These are phyloP conservation scores for Lolium multiflorum DNA, from an alignment of 176 grass and related monocot species.

Conservation along the genomic window DNA sequence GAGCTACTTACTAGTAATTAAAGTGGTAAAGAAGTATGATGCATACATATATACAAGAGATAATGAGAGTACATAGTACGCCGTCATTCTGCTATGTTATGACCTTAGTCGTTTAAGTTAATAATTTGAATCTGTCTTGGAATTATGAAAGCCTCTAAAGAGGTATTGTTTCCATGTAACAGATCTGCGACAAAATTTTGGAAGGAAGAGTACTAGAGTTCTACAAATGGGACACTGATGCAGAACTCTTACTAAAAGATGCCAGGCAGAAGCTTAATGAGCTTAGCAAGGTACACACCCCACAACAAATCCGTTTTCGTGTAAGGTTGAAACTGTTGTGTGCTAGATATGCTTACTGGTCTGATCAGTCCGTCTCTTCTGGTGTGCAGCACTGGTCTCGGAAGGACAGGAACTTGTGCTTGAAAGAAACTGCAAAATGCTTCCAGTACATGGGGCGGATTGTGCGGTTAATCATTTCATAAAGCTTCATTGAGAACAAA, in stretches of 20 bases:
- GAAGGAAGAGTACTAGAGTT: conserved; percentile 80
- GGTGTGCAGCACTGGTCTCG: conserved; percentile 83
- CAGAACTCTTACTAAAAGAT: conserved; percentile 69
- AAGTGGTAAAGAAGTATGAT: not conserved
- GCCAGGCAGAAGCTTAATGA: conserved; percentile 80
- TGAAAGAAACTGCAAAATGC: conserved; percentile 83
- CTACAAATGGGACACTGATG: conserved; percentile 89
- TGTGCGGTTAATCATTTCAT: conserved; percentile 74
- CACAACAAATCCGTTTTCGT: conserved; percentile 21
- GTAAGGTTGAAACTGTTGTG: not conserved
- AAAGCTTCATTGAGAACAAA: conserved; percentile 7
- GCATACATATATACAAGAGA: not conserved
- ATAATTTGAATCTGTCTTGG: not conserved
- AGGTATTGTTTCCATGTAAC: conserved; percentile 35
- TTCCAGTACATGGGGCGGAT: conserved; percentile 75
- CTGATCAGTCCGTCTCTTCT: conserved; percentile 27
- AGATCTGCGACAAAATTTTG: conserved; percentile 75
- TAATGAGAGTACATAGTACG: no score
- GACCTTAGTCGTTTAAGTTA: not conserved
- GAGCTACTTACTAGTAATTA: not conserved
- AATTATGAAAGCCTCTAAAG: conserved; percentile 39
- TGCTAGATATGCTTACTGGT: conserved; percentile 6
- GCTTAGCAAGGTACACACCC: conserved; percentile 66
- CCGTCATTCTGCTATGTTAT: not conserved
- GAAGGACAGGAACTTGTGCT: conserved; percentile 79